Conservation (phyloP, 345 rosid genomes). For the Populus ilicifolia region DNA sequence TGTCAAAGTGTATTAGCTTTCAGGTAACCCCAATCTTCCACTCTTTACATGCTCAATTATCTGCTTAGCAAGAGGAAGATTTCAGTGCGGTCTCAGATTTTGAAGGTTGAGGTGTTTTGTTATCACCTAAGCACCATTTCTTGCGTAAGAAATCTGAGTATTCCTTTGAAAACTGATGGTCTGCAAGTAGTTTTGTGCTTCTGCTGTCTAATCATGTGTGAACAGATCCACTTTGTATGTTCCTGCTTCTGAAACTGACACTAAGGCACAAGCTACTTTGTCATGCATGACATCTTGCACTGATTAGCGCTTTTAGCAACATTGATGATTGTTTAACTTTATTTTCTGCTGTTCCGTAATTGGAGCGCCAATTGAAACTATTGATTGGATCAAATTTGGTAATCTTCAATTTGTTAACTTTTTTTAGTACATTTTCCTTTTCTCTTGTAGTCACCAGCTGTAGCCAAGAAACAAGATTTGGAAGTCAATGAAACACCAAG, state of each 20-base stretch:
- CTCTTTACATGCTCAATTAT: too few relatives aligned
- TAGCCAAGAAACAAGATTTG: slow-evolving; percentile 31
- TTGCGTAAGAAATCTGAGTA: too few relatives aligned
- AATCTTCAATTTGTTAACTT: neutral
- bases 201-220: too few relatives aligned
- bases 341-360: neutral
- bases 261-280: neutral
- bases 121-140: too few relatives aligned
- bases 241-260: neutral
- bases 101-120: too few relatives aligned
- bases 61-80: neutral
- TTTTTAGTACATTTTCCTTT: neutral
- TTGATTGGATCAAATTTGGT: neutral
- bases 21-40: neutral
- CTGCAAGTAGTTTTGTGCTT: too few relatives aligned
- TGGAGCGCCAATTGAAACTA: neutral
- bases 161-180: too few relatives aligned
- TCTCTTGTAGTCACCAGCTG: slow-evolving; percentile 29
- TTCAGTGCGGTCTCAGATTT: too few relatives aligned
- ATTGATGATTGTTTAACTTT: neutral
- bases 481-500: slow-evolving; percentile 12
- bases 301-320: neutral
- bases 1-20: neutral
- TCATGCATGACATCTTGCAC: neutral
- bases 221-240: neutral